Conservation (phyloP, 129 eudicot genomes). For the Flaveria brownii region DNA sequence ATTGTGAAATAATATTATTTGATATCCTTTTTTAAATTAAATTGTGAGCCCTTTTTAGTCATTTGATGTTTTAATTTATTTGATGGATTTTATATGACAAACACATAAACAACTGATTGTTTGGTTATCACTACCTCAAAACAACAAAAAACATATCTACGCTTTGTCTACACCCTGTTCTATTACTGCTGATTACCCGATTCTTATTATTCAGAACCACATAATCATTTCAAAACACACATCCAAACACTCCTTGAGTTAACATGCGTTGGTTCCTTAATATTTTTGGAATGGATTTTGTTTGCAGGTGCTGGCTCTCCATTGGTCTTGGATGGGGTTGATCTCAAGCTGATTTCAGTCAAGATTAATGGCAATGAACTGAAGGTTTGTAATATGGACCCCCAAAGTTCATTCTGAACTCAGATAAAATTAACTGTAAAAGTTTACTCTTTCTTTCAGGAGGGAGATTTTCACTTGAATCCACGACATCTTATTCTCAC, state of each 20-base stretch:
- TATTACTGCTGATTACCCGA: background rate
- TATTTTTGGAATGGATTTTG: background rate
- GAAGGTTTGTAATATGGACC: constrained; percentile 47
- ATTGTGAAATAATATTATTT: background rate
- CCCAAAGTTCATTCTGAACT: background rate
- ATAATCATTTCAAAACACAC: background rate
- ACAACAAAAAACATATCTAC: background rate
- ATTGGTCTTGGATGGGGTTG: constrained; percentile 75
- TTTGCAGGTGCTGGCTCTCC: constrained; percentile 63
- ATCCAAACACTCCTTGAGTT: background rate
- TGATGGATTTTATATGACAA: background rate
- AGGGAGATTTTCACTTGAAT: constrained; percentile 60
- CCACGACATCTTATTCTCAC: constrained; percentile 63
- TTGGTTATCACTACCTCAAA: background rate
- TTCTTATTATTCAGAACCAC: background rate
- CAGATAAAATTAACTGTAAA: background rate
- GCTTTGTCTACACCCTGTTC: background rate
- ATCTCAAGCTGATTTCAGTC: constrained; percentile 69
- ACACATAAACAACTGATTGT: background rate
- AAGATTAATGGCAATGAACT: constrained; percentile 61
- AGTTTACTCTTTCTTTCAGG: constrained; percentile 38
- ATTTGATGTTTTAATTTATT: background rate
- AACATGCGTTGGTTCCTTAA: background rate
- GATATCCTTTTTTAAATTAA: background rate
- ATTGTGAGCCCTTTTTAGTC: background rate